Base-by-base conservation (phyloP, 139 green algal genomes). In the Micractinium sp. region DNA sequence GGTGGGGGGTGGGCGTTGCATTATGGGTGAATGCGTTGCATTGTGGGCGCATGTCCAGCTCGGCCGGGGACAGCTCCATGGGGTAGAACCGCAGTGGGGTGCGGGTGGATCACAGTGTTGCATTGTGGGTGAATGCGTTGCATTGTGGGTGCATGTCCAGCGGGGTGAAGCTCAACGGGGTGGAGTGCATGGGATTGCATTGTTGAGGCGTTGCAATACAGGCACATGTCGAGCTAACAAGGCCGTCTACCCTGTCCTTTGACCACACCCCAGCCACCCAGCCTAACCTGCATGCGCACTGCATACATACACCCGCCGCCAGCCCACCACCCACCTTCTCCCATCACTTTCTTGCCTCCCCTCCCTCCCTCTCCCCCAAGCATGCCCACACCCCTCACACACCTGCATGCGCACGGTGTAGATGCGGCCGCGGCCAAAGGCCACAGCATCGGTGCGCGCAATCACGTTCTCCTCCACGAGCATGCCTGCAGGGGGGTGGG, bases 401-500 rank as follows among this genome's bases (percentile, higher is more conserved):
- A 90, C 94, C 35, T 93, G 89, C 88, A 97, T 90, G n/a, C 31
- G 84, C 20, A 96, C 74, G 23, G 53, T 82, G 92, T 96, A 96
- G 12, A 88, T 22, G 27, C 93, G 92, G 18, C 71, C 91, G 71
- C 87, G 87, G 12, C 89, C 89, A 73, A 85, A 75, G 0, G 29
- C 69, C 27, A 84, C 89, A 12, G 82, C 77, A 22, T 25, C 29
- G 36, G 81, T 90, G 23, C 74, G 69, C 80, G 82, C 87, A 61
- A 94, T 87, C 0, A 94, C 92, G 71, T 86, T 80, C 93, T 98
- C 93, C 79, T 95, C 90, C 39, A 99, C 94, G 23, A 12, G 31
- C 69, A 91, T 87, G 56, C 47, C 60, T 89, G 92, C 60, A 97
- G 86, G 67, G 4, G 1, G 39, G 61, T 29, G 63, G 63, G 63